Conservation (phyloP, 371 early-diverging fungal species). For the Mucor lusitanicus region DNA sequence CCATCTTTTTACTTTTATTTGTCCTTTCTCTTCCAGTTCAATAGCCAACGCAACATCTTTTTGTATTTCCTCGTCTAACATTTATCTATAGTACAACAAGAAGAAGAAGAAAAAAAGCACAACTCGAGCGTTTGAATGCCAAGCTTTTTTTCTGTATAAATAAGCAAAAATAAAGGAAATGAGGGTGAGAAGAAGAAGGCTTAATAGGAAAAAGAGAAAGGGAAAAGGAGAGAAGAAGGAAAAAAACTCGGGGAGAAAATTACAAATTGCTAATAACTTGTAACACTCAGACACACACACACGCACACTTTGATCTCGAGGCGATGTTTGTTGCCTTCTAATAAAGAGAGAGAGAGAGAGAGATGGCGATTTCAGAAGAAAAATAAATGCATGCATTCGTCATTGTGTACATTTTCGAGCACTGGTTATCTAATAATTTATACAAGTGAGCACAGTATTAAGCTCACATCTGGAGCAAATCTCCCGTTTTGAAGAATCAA, state of each 20-base stretch:
- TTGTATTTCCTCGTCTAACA: conserved; percentile 33
- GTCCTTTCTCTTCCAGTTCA: conserved; percentile 40
- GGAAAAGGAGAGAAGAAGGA: neutral
- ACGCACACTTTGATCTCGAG: neutral
- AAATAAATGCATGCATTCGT: neutral
- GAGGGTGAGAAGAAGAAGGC: neutral
- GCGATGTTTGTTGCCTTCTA: neutral
- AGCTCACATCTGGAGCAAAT: neutral
- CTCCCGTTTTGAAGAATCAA: neutral
- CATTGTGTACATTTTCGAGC: neutral
- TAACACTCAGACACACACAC: neutral
- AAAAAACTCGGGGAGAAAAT: conserved; percentile 4
- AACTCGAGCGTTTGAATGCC: neutral
- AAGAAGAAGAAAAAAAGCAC: neutral
- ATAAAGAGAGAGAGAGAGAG: too few relatives aligned
- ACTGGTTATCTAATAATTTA: neutral
- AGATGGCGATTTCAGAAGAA: too few relatives aligned
- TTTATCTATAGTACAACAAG: conserved; percentile 1
- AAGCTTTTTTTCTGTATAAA: neutral
- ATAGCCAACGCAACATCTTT: conserved; percentile 33
- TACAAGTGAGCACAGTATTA: neutral
- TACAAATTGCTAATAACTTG: neutral
- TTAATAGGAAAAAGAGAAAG: conserved; percentile 1
- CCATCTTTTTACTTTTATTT: conserved; percentile 31
- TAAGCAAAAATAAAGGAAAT: neutral